Percentiles rank a stretch among this genome's conserved stretches.
Conservation (phyloP, 495 filamentous ascomycete genomes). For the Hypoxylon intermedium region DNA sequence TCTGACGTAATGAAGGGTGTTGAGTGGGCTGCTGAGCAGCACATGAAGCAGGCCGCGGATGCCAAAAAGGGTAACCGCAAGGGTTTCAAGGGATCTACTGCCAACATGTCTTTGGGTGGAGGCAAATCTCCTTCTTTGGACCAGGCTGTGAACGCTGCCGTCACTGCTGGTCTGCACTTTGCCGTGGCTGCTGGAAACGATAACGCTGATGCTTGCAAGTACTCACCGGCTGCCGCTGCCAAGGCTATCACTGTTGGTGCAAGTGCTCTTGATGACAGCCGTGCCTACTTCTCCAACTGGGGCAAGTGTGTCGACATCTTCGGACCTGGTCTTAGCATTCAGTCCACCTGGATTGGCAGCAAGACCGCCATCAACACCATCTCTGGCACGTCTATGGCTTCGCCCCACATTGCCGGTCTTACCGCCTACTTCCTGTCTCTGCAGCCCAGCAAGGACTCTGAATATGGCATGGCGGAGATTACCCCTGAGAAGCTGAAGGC, state of each 20-base stretch:
- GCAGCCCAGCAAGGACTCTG: conserved; percentile 85
- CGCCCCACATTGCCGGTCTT: conserved; percentile 94
- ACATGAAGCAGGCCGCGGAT: conserved; percentile 73
- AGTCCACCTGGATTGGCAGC: conserved; percentile 97
- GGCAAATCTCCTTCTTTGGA: conserved; percentile 93
- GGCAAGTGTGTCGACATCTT: conserved; percentile 99
- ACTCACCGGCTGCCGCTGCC: conserved; percentile 94
- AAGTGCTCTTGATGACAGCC: conserved; percentile 89
- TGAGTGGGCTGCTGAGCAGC: conserved; percentile 86
- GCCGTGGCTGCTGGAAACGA: conserved; percentile 98
- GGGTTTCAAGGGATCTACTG: conserved; percentile 97
- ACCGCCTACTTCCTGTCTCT: conserved; percentile 97
- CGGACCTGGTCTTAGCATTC: conserved; percentile 94
- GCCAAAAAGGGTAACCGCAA: conserved; percentile 86
- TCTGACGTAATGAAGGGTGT: conserved; percentile 98
- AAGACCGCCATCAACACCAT: conserved; percentile 95
- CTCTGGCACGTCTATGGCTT: conserved; percentile 99
- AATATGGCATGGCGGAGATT: conserved; percentile 85
- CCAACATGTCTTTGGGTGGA: conserved; percentile 99
- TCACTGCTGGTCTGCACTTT: conserved; percentile 90
- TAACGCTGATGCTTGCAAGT: conserved; percentile 98
- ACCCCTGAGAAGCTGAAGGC: conserved; percentile 94
- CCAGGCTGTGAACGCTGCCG: conserved; percentile 90
- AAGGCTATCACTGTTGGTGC: conserved; percentile 97
- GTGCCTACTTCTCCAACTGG: conserved; percentile 99